Base-by-base conservation (phyloP, 148 eudicot species). In the Vaccinium macrocarpon region DNA sequence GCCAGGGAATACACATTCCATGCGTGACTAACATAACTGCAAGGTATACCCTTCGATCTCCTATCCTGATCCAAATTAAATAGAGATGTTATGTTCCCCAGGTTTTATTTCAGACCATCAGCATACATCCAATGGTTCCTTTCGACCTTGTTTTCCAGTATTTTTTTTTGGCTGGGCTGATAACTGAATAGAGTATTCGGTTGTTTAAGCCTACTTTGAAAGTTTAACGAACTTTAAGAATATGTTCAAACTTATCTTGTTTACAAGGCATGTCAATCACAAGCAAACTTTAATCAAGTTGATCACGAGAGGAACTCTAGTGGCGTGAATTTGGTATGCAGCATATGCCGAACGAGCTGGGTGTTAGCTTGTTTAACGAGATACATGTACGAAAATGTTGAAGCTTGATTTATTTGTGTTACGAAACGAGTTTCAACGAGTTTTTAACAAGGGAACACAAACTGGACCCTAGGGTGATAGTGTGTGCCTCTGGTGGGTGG, bases 1-100 rank as follows among this genome's bases (percentile, higher is more conserved):
- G 71, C 38, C 73, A 68, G 73, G 73, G 73, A 27, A 27, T 68
- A 68, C 73, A 68, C 73, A 68, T 68, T 68, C 7, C 73, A 13
- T 68, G 35, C 73, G 73, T 68, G 73, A 25, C 35, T 68, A 68
- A 68, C 73, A 68, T 68, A 25, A 68, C 12, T 68, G 27, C 35
- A 27, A 68, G 16, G 16, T 16, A 68, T 25, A 25, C 15, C 32
- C 73, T 68, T 68, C 38, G 38, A 35, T 35, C 73, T 68, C 5
- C 73, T 27, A 25, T 27, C 38, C 73, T 68, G 35, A 68, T 12
- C 73, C 38, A 68, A 68, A 25, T 68, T 68, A 25, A 68, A 66
- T 25, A 27, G 35, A 68, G 73, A 68, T 25, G 73, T 68, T 27
- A 27, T 68, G 27, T 13, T 27, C 73, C 73, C 32, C 73, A 35